These are phyloP conservation scores for Lotmaria passim DNA, from an alignment of 208 protist genomes.

Conservation along the genomic window DNA sequence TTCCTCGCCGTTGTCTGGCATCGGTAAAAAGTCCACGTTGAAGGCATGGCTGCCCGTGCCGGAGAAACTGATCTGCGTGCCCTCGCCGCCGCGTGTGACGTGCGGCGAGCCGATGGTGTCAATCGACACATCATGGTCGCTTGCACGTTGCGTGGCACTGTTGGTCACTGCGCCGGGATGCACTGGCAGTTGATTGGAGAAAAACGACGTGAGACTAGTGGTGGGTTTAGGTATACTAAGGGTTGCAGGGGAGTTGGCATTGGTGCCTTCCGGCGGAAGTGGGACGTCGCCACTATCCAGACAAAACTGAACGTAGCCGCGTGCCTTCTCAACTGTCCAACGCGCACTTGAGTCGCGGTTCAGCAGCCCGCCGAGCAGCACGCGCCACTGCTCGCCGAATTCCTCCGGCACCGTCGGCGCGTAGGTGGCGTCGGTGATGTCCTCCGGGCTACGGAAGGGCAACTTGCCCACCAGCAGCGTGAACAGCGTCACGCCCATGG, in stretches of 20 bases:
- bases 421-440: conserved; percentile 44
- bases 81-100: neutral
- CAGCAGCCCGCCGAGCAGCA: conserved; percentile 79
- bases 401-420: conserved; percentile 44
- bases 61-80: neutral
- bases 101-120: neutral
- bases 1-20: neutral
- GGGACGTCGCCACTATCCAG: no score
- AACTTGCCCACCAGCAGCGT: conserved; percentile 89
- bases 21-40: conserved; percentile 6
- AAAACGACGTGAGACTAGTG: no score
- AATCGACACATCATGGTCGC: neutral
- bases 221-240: no score
- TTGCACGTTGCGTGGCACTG: no score
- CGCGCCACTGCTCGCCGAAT: conserved; percentile 42
- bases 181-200: no score
- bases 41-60: conserved; percentile 6
- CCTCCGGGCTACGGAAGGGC: conserved; percentile 89
- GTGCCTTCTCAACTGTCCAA: conserved; percentile 42
- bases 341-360: conserved; percentile 68
- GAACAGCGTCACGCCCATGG: conserved; percentile 86
- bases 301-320: conserved; percentile 24
- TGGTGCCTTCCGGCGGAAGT: no score
- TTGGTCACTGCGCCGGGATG: no score
- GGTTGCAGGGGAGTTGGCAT: no score